A percentile compares a stretch with the other conserved stretches of the same genome.
These are phyloP conservation scores for Wakefieldia striispora DNA, from an alignment of 768 basidiomycete species.

Conservation along the genomic window DNA sequence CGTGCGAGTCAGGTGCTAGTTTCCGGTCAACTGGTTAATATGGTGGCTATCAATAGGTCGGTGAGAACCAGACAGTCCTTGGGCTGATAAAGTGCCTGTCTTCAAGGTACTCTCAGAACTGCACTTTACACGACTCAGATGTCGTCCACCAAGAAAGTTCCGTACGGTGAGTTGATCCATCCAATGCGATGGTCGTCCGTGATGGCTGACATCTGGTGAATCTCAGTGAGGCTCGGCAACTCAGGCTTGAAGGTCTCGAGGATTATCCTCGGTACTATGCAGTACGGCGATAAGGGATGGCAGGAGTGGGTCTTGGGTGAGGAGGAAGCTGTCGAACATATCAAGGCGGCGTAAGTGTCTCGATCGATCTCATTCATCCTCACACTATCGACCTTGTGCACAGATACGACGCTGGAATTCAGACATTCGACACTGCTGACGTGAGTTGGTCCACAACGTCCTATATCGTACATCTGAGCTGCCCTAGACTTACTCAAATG, in stretches of 20 bases:
- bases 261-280: constrained; percentile 50
- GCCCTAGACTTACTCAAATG: constrained; percentile 60
- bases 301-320: constrained; percentile 52
- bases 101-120: neutral
- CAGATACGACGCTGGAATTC: constrained; percentile 36
- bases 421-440: constrained; percentile 36
- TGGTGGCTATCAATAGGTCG: constrained; percentile 19
- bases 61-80: constrained; percentile 8
- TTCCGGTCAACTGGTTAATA: too few relatives aligned
- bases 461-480: neutral
- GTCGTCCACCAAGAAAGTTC: constrained; percentile 26
- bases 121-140: constrained; percentile 5
- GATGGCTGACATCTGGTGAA: neutral
- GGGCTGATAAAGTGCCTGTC: neutral
- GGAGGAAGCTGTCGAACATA: constrained; percentile 43
- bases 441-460: constrained; percentile 14
- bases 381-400: neutral
- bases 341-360: constrained; percentile 44
- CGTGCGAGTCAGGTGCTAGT: constrained; percentile 2
- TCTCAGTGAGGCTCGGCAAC: constrained; percentile 41
- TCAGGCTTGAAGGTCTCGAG: constrained; percentile 51
- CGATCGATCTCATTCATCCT: neutral
- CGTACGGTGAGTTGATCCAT: constrained; percentile 29
- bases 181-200: neutral
- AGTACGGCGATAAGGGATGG: constrained; percentile 47